Evolutionary conservation across 495 filamentous ascomycete genomes (phyloP).

Genomic region (Elaphomyces granulatus): DNA sequence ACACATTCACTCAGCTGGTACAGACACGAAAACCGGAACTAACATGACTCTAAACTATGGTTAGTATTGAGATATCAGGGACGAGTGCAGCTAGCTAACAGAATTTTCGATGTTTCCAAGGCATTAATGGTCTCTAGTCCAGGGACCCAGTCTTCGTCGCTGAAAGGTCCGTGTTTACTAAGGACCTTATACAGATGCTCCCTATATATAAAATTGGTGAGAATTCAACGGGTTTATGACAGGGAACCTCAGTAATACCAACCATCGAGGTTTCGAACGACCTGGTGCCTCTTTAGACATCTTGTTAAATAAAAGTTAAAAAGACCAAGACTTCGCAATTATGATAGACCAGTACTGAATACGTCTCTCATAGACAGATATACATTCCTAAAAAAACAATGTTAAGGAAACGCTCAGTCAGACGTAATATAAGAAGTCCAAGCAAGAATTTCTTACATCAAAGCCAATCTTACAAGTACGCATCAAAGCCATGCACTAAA

Average conservation of each 20-base stretch:
- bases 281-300: too few species aligned
- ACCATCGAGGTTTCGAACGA: conserved; percentile 9
- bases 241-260: conserved; percentile 5
- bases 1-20: background rate
- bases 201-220: conserved; percentile 42
- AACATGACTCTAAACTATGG: conserved; percentile 32
- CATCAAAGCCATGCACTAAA: too few species aligned
- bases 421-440: too few species aligned
- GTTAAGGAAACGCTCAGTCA: too few species aligned
- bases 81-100: conserved; percentile 35
- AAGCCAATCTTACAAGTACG: too few species aligned
- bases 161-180: conserved; percentile 61
- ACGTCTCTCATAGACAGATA: too few species aligned
- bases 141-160: conserved; percentile 51
- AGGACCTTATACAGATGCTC: conserved; percentile 68
- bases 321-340: too few species aligned
- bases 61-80: conserved; percentile 13
- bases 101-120: conserved; percentile 50
- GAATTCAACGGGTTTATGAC: too few species aligned
- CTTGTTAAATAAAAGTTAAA: too few species aligned
- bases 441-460: too few species aligned
- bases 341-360: too few species aligned
- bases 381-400: too few species aligned
- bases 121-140: conserved; percentile 45
- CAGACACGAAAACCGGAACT: conserved; percentile 5